These are phyloP conservation scores for Fragaria ananassa DNA, from an alignment of 306 rosid species.

Conservation along the genomic window DNA sequence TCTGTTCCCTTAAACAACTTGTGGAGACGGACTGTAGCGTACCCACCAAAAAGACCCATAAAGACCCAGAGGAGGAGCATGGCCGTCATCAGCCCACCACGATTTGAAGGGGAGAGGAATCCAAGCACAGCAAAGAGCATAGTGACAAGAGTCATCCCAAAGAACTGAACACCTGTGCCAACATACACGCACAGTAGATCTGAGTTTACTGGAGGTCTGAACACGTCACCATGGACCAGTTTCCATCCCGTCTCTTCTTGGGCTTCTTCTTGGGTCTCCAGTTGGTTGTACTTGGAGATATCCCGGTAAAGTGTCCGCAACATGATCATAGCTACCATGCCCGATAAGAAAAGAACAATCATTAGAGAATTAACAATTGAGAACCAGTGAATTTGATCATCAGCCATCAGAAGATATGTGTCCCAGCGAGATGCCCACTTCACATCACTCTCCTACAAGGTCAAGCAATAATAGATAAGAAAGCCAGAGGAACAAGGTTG, in stretches of 20 bases:
- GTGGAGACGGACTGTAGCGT: constrained; percentile 60
- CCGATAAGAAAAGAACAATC: constrained; percentile 89
- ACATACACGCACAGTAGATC: constrained; percentile 77
- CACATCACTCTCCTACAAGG: constrained; percentile 71
- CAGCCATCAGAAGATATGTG: constrained; percentile 92
- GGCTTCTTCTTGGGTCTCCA: constrained; percentile 91
- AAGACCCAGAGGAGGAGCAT: constrained; percentile 91
- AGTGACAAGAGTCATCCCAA: constrained; percentile 85
- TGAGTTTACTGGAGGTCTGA: constrained; percentile 72
- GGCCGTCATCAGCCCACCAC: constrained; percentile 90
- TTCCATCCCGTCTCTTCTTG: constrained; percentile 97
- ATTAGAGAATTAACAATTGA: constrained; percentile 81
- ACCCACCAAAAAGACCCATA: constrained; percentile 83
- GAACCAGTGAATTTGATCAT: constrained; percentile 97
- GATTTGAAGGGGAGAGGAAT: constrained; percentile 81
- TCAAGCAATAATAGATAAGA: constrained; percentile 14
- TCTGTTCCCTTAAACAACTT: constrained; percentile 77
- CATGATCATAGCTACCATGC: constrained; percentile 98
- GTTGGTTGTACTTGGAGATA: constrained; percentile 85
- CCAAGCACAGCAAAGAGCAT: constrained; percentile 90
- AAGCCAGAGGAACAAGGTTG: constrained; percentile 3
- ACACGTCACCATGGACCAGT: constrained; percentile 82
- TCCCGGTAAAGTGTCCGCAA: constrained; percentile 93
- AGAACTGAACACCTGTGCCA: constrained; percentile 90
- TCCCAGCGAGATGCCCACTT: constrained; percentile 99